These are phyloP conservation scores for Isatis tinctoria DNA, from an alignment of 345 rosid genomes.

Conservation along the genomic window DNA sequence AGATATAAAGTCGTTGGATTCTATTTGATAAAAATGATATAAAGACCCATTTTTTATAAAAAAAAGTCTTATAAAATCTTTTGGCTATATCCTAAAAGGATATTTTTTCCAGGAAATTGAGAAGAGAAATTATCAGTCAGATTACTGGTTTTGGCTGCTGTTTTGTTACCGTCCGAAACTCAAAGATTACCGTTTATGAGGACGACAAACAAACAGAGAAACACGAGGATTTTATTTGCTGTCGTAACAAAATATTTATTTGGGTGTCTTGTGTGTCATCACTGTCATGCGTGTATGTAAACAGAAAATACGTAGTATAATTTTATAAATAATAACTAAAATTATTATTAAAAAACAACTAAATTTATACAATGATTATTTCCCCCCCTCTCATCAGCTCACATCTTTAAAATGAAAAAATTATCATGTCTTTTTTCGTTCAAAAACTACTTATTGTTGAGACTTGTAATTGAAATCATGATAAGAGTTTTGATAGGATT, in stretches of 20 bases:
- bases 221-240: neutral
- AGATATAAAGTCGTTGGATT: conserved; percentile 28
- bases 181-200: neutral
- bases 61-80: neutral
- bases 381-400: neutral
- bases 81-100: neutral
- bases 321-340: neutral
- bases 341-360: no score
- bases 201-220: conserved; percentile 18
- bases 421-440: no score
- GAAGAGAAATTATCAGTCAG: neutral
- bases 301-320: neutral
- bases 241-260: neutral
- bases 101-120: neutral
- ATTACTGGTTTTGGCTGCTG: conserved; percentile 3
- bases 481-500: no score
- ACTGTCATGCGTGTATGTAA: neutral
- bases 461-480: no score
- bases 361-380: no score
- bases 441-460: no score
- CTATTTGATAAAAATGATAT: neutral
- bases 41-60: neutral
- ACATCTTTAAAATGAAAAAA: no score
- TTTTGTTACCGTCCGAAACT: conserved; percentile 2
- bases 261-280: neutral